These are phyloP conservation scores for Decorospora gaudefroyi DNA, from an alignment of 2,329 filamentous ascomycete species.

Conservation along the genomic window DNA sequence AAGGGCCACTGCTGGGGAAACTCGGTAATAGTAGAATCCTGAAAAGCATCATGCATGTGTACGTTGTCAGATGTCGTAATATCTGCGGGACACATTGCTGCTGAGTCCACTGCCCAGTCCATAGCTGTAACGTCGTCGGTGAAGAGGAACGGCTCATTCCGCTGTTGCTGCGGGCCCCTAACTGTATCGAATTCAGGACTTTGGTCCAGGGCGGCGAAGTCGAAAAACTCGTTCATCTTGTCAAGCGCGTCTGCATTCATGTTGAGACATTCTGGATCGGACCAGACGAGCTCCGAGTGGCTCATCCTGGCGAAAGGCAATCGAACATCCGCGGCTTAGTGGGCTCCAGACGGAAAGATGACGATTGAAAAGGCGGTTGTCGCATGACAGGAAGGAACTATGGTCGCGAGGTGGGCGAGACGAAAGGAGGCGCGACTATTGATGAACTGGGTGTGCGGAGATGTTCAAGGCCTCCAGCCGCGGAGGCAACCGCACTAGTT, in stretches of 20 bases:
- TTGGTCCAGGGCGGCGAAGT: constrained; percentile 39
- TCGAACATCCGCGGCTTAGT: constrained; percentile 7
- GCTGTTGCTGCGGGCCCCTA: neutral
- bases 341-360: constrained; percentile 2
- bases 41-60: constrained; percentile 6
- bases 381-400: constrained; percentile 22
- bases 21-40: neutral
- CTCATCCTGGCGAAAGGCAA: constrained; percentile 19
- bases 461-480: constrained; percentile 27
- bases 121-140: constrained; percentile 22
- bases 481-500: too few species aligned
- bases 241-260: constrained; percentile 25
- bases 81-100: constrained; percentile 10
- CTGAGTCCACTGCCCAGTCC: constrained; percentile 30
- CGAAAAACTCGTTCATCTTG: constrained; percentile 44
- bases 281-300: constrained; percentile 13
- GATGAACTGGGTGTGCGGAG: constrained; percentile 33
- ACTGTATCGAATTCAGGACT: constrained; percentile 16
- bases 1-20: constrained; percentile 9
- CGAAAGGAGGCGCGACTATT: constrained; percentile 19
- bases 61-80: neutral
- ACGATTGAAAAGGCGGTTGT: constrained; percentile 8
- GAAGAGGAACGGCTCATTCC: neutral
- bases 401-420: constrained; percentile 21
- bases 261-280: constrained; percentile 5